Evolutionary conservation across 257 asterid species (phyloP).

Genomic region (Gentiana macrophylla): DNA sequence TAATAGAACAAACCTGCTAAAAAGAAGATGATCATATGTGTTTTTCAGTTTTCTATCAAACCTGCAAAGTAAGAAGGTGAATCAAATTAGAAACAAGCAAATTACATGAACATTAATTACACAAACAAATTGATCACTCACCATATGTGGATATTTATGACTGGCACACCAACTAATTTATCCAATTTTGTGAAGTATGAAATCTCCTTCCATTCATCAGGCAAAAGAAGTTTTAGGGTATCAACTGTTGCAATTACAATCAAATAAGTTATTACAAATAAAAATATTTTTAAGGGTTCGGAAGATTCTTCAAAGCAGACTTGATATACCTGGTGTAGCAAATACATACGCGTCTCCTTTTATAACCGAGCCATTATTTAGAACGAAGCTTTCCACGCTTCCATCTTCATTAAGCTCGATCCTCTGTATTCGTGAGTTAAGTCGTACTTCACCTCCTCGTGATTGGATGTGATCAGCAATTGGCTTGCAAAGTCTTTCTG

Average conservation of each 20-base stretch:
- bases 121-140: slow-evolving; percentile 20
- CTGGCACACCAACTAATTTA: slow-evolving; percentile 91
- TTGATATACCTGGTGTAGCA: slow-evolving; percentile 75
- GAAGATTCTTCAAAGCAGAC: slow-evolving; percentile 5
- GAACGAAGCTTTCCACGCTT: slow-evolving; percentile 50
- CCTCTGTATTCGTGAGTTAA: slow-evolving; percentile 71
- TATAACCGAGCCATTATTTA: slow-evolving; percentile 48
- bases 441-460: slow-evolving; percentile 67
- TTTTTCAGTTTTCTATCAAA: slow-evolving; percentile 89
- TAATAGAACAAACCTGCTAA: slow-evolving; percentile 61
- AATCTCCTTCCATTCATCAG: slow-evolving; percentile 81
- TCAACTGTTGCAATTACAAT: slow-evolving; percentile 41
- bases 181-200: slow-evolving; percentile 72
- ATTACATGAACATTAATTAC: background rate
- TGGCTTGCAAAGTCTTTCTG: slow-evolving; percentile 98
- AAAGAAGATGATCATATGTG: slow-evolving; percentile 82
- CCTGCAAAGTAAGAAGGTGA: slow-evolving; percentile 38
- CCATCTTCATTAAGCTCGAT: slow-evolving; percentile 72
- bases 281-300: background rate
- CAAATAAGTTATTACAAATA: slow-evolving; percentile 1
- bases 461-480: slow-evolving; percentile 69
- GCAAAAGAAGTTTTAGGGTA: slow-evolving; percentile 78
- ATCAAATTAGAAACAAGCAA: background rate
- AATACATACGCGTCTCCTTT: slow-evolving; percentile 85
- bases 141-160: slow-evolving; percentile 91